phyloP scores from a whole-genome alignment of 257 asterid genomes.

The Nicotiana noctiflora region DNA sequence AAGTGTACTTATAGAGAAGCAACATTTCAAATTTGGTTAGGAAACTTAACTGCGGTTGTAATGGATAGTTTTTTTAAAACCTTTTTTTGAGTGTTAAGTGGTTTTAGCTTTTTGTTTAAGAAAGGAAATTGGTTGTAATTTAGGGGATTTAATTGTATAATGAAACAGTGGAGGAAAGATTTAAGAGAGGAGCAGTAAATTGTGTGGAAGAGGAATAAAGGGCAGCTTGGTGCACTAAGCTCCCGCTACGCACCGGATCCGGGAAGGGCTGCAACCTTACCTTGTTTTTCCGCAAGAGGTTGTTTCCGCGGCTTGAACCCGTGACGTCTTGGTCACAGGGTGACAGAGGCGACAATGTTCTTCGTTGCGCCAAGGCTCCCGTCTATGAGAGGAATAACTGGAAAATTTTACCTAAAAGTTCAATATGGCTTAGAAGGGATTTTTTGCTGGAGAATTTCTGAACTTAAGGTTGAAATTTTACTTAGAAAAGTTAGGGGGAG shows the following conservation, averaged over 20 bases:
- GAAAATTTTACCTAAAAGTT: background rate
- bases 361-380: no score
- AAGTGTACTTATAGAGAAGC: background rate
- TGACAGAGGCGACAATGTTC: no score
- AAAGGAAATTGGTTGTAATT: background rate
- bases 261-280: no score
- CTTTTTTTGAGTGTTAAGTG: constrained; percentile 6
- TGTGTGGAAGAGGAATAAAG: background rate
- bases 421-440: background rate
- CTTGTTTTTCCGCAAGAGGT: no score
- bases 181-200: background rate
- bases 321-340: no score
- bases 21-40: background rate
- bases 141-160: background rate
- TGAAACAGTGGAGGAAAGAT: background rate
- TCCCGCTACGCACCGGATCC: no score
- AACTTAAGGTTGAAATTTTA: background rate
- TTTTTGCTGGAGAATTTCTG: background rate
- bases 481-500: background rate
- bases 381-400: background rate
- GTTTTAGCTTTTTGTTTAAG: constrained; percentile 3
- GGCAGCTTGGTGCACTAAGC: no score
- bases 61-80: background rate
- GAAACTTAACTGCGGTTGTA: background rate
- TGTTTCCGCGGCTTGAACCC: no score